Conservation (phyloP, 225 moss, liverwort and hornwort species). For the Anthoceros angustus region DNA sequence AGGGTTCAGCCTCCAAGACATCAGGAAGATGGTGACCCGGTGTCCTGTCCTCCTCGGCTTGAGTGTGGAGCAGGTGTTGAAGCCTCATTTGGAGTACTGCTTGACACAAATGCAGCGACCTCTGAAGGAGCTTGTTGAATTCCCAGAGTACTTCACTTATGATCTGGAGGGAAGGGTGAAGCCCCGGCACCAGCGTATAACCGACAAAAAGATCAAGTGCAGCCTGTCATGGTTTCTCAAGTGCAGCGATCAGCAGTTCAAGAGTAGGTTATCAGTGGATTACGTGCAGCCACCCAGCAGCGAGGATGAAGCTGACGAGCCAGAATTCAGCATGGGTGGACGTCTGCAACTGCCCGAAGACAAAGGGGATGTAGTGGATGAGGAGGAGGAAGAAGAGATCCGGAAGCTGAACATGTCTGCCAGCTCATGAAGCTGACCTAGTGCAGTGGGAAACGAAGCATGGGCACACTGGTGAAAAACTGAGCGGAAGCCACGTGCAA, state of each 20-base stretch:
- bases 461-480: too few species aligned
- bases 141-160: slow-evolving; percentile 66
- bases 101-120: slow-evolving; percentile 55
- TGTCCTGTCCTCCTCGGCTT: slow-evolving; percentile 73
- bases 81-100: slow-evolving; percentile 41
- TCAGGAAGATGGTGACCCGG: slow-evolving; percentile 49
- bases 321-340: slow-evolving; percentile 17
- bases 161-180: slow-evolving; percentile 54
- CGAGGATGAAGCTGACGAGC: slow-evolving; percentile 13
- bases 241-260: slow-evolving; percentile 59
- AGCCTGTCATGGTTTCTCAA: slow-evolving; percentile 74
- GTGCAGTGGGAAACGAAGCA: too few species aligned
- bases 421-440: neutral
- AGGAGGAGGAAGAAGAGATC: neutral
- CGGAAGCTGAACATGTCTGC: neutral
- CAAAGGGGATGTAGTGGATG: neutral
- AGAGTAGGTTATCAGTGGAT: slow-evolving; percentile 30
- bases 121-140: slow-evolving; percentile 45
- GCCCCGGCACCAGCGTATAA: slow-evolving; percentile 40
- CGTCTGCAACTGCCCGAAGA: neutral
- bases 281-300: slow-evolving; percentile 23
- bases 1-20: slow-evolving; percentile 49
- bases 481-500: too few species aligned
- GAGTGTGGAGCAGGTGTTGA: slow-evolving; percentile 45
- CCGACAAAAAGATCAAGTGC: slow-evolving; percentile 36